phyloP scores from a whole-genome alignment of 2,329 filamentous ascomycete genomes.

The Xylariomycetidae sp. region DNA sequence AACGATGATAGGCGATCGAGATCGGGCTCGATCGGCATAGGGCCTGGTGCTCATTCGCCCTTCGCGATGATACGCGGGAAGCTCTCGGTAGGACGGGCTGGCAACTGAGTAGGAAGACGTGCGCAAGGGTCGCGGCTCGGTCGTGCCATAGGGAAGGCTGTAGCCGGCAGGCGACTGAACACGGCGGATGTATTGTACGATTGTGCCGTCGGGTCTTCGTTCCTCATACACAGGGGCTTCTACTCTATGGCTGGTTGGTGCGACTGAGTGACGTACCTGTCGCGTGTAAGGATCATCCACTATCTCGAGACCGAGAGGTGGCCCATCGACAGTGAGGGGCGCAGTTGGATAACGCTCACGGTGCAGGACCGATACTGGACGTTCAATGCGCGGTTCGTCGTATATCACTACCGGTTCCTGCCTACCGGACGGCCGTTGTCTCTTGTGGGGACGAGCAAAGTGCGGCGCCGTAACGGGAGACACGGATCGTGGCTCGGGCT shows the following conservation, averaged over 20 bases:
- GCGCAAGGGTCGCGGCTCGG: constrained; percentile 32
- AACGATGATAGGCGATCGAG: constrained; percentile 40
- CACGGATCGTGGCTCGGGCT: constrained; percentile 58
- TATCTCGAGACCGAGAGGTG: constrained; percentile 28
- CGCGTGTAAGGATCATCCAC: constrained; percentile 22
- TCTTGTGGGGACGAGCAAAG: constrained; percentile 50
- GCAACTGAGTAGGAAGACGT: constrained; percentile 37
- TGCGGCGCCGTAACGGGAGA: constrained; percentile 50
- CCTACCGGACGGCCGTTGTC: constrained; percentile 42
- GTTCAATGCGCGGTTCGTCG: constrained; percentile 39
- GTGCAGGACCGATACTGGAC: constrained; percentile 30
- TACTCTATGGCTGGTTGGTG: constrained; percentile 18
- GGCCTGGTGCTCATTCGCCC: constrained; percentile 43
- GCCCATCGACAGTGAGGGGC: constrained; percentile 15
- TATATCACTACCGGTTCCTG: constrained; percentile 35
- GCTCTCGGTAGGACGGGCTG: constrained; percentile 35
- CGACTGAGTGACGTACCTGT: constrained; percentile 24
- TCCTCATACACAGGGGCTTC: constrained; percentile 26
- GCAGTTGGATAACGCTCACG: constrained; percentile 24
- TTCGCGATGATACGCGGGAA: constrained; percentile 39
- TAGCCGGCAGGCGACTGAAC: constrained; percentile 32
- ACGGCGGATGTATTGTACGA: constrained; percentile 30
- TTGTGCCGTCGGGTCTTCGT: constrained; percentile 23
- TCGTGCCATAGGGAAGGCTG: constrained; percentile 30
- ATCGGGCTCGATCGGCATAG: constrained; percentile 41